These are phyloP conservation scores for Parachaetomium inaequale DNA, from an alignment of 495 filamentous ascomycete species.

Conservation along the genomic window DNA sequence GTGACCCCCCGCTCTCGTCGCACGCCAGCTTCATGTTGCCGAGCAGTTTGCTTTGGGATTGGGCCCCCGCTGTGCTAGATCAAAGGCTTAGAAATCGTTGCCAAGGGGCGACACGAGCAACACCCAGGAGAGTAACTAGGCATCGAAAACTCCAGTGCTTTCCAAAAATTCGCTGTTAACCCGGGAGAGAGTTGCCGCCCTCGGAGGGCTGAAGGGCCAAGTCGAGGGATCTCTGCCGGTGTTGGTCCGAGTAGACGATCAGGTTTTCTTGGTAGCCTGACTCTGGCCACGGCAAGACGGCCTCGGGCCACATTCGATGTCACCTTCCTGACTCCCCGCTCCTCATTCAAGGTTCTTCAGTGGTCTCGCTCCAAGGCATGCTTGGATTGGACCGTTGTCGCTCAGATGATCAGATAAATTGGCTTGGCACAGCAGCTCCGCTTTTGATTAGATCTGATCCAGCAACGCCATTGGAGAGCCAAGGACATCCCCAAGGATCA, in stretches of 20 bases:
- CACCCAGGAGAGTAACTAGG: too few species aligned
- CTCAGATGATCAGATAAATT: slow-evolving; percentile 33
- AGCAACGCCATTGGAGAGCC: neutral
- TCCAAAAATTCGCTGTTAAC: too few species aligned
- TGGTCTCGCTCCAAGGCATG: neutral
- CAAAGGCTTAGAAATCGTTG: too few species aligned
- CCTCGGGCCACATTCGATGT: neutral
- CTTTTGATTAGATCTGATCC: slow-evolving; percentile 9
- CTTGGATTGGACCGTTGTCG: neutral
- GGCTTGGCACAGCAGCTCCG: slow-evolving; percentile 17
- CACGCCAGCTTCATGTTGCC: too few species aligned
- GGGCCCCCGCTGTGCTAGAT: too few species aligned
- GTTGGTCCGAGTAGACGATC: neutral
- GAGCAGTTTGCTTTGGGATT: too few species aligned
- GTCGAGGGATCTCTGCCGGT: neutral
- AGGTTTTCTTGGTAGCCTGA: neutral
- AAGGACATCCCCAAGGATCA: neutral
- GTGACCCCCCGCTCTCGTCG: too few species aligned
- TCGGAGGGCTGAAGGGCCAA: neutral
- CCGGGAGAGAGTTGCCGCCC: neutral
- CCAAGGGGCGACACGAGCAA: too few species aligned
- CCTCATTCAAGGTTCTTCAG: neutral
- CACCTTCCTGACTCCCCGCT: neutral
- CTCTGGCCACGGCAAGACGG: too few species aligned
- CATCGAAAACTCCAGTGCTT: too few species aligned